A percentile compares a stretch with the other conserved stretches of the same genome.
Conservation (phyloP, 2,329 filamentous ascomycete genomes). For the Furcasterigmium furcatum region DNA sequence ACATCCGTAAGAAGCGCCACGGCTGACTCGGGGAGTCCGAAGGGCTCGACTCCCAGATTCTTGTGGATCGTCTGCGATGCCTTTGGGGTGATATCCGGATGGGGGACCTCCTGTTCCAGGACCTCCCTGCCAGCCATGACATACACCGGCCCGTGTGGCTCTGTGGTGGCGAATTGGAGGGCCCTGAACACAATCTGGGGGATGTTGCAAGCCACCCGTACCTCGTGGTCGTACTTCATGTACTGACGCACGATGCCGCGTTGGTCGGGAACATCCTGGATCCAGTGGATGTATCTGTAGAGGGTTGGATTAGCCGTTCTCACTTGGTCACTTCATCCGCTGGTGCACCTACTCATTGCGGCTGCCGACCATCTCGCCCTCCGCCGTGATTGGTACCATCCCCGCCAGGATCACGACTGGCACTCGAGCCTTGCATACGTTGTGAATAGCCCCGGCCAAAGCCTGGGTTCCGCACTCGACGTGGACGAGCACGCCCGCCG, state of each 20-base stretch:
- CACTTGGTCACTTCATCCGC: no score
- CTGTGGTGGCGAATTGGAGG: slow-evolving; percentile 74
- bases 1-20: slow-evolving; percentile 5
- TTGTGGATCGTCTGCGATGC: slow-evolving; percentile 7
- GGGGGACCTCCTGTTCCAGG: slow-evolving; percentile 78
- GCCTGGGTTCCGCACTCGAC: slow-evolving; percentile 82
- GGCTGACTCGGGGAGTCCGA: slow-evolving; percentile 4
- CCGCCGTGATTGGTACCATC: slow-evolving; percentile 71
- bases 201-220: slow-evolving; percentile 79
- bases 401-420: slow-evolving; percentile 78
- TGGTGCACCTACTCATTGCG: slow-evolving; percentile 71
- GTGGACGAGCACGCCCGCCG: slow-evolving; percentile 76
- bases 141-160: slow-evolving; percentile 78
- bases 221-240: slow-evolving; percentile 77
- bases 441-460: slow-evolving; percentile 74
- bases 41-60: slow-evolving; percentile 6
- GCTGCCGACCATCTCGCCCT: slow-evolving; percentile 72
- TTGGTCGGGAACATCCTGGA: slow-evolving; percentile 80
- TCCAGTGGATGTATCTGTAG: slow-evolving; percentile 69
- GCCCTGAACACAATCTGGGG: slow-evolving; percentile 89
- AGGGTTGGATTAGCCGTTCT: no score
- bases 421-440: slow-evolving; percentile 69
- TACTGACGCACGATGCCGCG: slow-evolving; percentile 80
- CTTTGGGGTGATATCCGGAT: background rate
- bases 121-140: slow-evolving; percentile 75